Percentiles rank a stretch among this genome's conserved stretches.
Conservation (phyloP, 106 monocot species). For the Dendrobium nobile region DNA sequence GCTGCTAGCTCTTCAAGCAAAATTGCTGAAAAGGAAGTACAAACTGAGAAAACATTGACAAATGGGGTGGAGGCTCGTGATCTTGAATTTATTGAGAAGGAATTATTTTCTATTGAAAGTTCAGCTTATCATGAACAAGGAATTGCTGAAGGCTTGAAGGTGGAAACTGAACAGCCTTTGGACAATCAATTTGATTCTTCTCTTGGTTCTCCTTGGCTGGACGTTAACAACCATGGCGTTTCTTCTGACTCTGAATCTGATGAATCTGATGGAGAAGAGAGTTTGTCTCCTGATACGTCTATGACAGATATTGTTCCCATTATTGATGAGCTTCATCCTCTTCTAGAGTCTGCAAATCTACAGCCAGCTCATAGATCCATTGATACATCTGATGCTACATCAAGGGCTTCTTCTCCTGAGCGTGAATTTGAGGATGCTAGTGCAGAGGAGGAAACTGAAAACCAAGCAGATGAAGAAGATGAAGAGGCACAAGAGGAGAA, state of each 20-base stretch:
- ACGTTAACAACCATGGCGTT: conserved; percentile 14
- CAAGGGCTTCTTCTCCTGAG: conserved; percentile 19
- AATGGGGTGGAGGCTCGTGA: neutral
- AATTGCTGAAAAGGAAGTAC: neutral
- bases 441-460: conserved; percentile 34
- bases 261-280: conserved; percentile 42
- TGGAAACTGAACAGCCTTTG: conserved; percentile 2
- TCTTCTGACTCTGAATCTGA: conserved; percentile 31
- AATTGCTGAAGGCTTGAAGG: conserved; percentile 11
- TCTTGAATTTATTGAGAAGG: neutral
- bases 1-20: neutral
- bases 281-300: conserved; percentile 54
- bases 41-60: neutral
- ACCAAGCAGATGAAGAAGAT: conserved; percentile 33
- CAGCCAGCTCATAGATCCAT: conserved; percentile 20
- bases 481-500: conserved; percentile 35
- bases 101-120: conserved; percentile 9
- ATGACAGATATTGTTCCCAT: conserved; percentile 62
- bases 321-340: conserved; percentile 81
- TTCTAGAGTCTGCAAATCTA: conserved; percentile 49
- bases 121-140: conserved; percentile 1
- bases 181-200: conserved; percentile 20
- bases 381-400: conserved; percentile 27
- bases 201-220: conserved; percentile 22
- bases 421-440: conserved; percentile 38